Percentiles rank a stretch among this genome's conserved stretches.
Evolutionary conservation across 2,329 filamentous ascomycete species (phyloP).

Genomic region (Verticillium longisporum): DNA sequence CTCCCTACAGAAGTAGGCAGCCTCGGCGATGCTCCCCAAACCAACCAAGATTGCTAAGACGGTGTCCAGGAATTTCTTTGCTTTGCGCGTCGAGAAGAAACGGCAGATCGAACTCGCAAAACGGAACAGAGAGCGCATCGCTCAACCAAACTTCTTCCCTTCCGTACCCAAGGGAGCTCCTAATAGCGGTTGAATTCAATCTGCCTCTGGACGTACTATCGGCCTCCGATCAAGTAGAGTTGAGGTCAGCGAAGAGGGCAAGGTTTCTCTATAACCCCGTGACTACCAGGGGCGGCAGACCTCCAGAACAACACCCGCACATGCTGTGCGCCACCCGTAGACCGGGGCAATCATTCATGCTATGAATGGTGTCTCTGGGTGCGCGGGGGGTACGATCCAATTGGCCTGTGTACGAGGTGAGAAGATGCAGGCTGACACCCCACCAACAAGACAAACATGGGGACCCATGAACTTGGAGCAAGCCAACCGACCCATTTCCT

Average conservation of each 20-base stretch:
- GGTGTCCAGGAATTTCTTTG: slow-evolving; percentile 66
- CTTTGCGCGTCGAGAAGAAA: slow-evolving; percentile 74
- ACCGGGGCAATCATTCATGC: not conserved
- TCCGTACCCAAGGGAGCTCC: slow-evolving; percentile 65
- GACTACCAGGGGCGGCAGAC: not conserved
- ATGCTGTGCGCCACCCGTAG: not conserved
- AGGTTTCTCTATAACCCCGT: not conserved
- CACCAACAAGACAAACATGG: not conserved
- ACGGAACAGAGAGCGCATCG: slow-evolving; percentile 72
- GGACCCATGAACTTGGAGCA: not conserved
- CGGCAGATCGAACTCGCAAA: slow-evolving; percentile 72
- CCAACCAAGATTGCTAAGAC: not conserved
- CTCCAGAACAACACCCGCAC: not conserved
- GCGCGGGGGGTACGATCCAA: not conserved
- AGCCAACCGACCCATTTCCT: not conserved
- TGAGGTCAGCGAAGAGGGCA: not conserved
- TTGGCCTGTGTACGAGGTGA: not conserved
- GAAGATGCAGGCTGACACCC: not conserved
- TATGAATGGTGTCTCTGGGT: not conserved
- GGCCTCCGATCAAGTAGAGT: not conserved
- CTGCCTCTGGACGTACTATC: not conserved
- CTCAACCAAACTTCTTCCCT: slow-evolving; percentile 75
- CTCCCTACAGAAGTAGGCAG: slow-evolving; percentile 28
- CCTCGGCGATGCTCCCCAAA: not conserved
- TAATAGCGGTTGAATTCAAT: slow-evolving; percentile 2